Percentiles rank a stretch among this genome's conserved stretches.
Conservation (phyloP, 179 eudicot species). For the Silene vulgaris region DNA sequence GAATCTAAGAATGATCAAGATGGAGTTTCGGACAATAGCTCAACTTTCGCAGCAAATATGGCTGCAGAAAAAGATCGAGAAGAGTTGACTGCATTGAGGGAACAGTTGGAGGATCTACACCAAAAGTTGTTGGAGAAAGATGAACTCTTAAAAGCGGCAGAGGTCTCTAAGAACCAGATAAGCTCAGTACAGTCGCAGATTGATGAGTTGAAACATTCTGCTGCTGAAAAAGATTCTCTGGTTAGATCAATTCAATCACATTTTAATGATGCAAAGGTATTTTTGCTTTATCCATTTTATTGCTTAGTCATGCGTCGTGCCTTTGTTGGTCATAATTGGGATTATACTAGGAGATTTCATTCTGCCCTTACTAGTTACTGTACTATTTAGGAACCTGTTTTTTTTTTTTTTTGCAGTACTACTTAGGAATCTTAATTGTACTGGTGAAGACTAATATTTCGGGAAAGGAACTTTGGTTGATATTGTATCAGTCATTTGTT, state of each 20-base stretch:
- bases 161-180: constrained; percentile 47
- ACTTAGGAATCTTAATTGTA: too few species aligned
- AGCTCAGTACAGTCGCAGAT: constrained; percentile 42
- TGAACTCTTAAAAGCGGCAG: constrained; percentile 61
- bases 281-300: background rate
- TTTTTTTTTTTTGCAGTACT: too few species aligned
- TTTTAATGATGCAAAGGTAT: constrained; percentile 62
- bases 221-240: constrained; percentile 57
- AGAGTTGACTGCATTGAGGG: constrained; percentile 58
- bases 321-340: too few species aligned
- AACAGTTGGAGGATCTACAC: constrained; percentile 69
- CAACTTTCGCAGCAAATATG: too few species aligned
- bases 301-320: too few species aligned
- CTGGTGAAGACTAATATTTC: too few species aligned
- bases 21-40: too few species aligned
- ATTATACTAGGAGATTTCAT: too few species aligned
- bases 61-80: constrained; percentile 41
- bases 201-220: constrained; percentile 51
- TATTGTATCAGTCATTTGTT: too few species aligned
- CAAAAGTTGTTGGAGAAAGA: constrained; percentile 65
- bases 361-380: too few species aligned
- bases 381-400: too few species aligned
- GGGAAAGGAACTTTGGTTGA: too few species aligned
- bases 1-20: constrained; percentile 29
- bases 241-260: constrained; percentile 58